Base-by-base conservation (phyloP, 1,284 basidiomycete species). In the Gomphus sp. region DNA sequence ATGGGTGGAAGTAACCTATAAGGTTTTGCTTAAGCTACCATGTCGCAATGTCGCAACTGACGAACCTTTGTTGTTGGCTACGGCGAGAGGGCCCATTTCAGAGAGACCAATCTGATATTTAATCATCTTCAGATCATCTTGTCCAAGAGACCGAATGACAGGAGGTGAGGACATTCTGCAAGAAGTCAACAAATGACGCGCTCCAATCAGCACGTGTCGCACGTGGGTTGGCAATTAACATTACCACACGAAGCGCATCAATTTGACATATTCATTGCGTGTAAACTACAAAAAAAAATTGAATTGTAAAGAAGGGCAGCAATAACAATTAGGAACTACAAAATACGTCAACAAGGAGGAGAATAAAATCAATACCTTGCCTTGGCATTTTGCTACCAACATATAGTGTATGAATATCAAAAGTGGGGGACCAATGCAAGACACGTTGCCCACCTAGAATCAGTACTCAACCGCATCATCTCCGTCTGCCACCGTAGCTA, bases 21-120 rank as follows among this genome's bases (percentile, higher is more conserved):
- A 57, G 4, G 18, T 37, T 25, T 37, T 25, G 33, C 53, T 63
- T 43, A 11, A 50, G 31, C 31, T 50, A 34, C 49, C 18, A 28
- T 31, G 49, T n/a, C 25, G 28, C 12, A 33, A 34, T 34, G 16
- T 33, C 31, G 16, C 31, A 34, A 18, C 14, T 10, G 25, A 70
- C 75, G 50, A 63, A 87, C 90, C 73, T 70, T 72, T 73, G 60
- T 72, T 74, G 68, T 93, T 93, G 28, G 89, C 89, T 11, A 75
- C 71, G 5, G 86, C 84, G 37, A 92, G 77, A 22, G 77, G 75
- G 66, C 89, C 87, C 81, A 92, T 84, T 52, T 79, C 75, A 8
- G 82, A 75, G 66, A 87, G 85, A 34, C 82, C 85, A 18, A 91
- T 71, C 62, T 80, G 76, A 70, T 90, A 89, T 58, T 78, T 80